These are phyloP conservation scores for Aureobasidium subglaciale DNA, from an alignment of 2,329 filamentous ascomycete genomes.

Conservation along the genomic window DNA sequence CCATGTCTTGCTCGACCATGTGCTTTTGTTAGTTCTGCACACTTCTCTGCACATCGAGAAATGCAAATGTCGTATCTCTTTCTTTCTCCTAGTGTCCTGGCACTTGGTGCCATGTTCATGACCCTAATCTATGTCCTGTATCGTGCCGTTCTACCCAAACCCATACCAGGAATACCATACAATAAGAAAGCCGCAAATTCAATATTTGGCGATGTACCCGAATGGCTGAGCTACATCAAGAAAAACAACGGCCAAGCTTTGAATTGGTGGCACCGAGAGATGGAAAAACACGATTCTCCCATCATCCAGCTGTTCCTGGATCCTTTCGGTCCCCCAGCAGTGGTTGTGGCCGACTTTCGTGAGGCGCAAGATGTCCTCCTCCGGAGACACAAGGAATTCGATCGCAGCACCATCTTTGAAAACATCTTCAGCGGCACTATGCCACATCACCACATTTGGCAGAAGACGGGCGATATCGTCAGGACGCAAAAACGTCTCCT, in stretches of 20 bases:
- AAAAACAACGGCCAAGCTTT: constrained; percentile 24
- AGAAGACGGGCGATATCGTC: constrained; percentile 21
- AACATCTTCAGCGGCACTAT: constrained; percentile 22
- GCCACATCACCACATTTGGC: constrained; percentile 22
- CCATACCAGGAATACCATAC: constrained; percentile 42
- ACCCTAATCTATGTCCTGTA: constrained; percentile 19
- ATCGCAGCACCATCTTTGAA: constrained; percentile 32
- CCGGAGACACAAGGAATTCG: constrained; percentile 39
- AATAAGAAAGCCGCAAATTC: constrained; percentile 30
- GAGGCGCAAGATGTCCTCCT: constrained; percentile 42
- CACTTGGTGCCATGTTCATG: not conserved
- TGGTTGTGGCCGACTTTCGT: constrained; percentile 38
- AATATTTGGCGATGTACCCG: constrained; percentile 39
- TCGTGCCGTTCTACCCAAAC: constrained; percentile 32
- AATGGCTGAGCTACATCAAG: constrained; percentile 32
- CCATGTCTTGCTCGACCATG: not conserved
- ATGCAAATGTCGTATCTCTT: not conserved
- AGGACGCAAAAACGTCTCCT: constrained; percentile 23
- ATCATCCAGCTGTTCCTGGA: constrained; percentile 44
- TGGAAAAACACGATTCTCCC: constrained; percentile 29
- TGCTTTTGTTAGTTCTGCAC: not conserved
- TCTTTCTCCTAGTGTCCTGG: not conserved
- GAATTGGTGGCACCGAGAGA: constrained; percentile 16
- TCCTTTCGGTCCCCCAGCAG: constrained; percentile 37
- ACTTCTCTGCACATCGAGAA: no score